Base-by-base conservation (phyloP, 257 asterid species). In the Solanum microdontum region DNA sequence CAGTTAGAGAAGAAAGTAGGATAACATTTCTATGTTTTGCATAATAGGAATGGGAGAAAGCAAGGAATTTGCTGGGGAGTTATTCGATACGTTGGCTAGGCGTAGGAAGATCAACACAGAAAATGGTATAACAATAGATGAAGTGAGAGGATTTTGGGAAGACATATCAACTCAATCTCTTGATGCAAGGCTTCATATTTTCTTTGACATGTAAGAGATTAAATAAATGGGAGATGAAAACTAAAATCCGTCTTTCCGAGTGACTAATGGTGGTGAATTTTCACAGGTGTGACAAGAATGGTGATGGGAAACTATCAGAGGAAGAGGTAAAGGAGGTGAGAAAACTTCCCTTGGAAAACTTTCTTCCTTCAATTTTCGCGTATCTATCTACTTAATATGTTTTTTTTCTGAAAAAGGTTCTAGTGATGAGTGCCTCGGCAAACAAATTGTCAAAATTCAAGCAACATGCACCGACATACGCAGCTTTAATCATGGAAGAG, bases 241-340 rank as follows among this genome's bases (percentile, higher is more conserved):
- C 28, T 6, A 43, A 9, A 12, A 64, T 37, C 11, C 62, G 45
- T 62, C 32, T 45, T 8, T 51, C 45, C 5, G 15, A 19, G 10
- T 58, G 34, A 58, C 80, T 72, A 85, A 43, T n/a, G 12, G 26
- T 80, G 70, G 34, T 11, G 23, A 73, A 11, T 55, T 55, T 51
- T 87, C 90, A 60, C 89, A 97, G 98, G 99, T 97, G 99, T 89
- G 99, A 97, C 90, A 97, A 94, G 93, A 94, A 97, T 90, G 98
- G 99, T 36, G 98, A 97, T 90, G 99, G 99, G 64, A 91, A 89
- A 93, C 89, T 95, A 86, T 94, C 98, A 19, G 98, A 97, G 88
- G 99, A 94, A 15, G 99, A 97, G 92, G 98, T 97, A 13, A 94
- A 87, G 92, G 96, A 97, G 98, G 99, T 96, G 91, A 90, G 91